These are phyloP conservation scores for Botrytis fabae DNA, from an alignment of 2,329 filamentous ascomycete genomes.

Conservation along the genomic window DNA sequence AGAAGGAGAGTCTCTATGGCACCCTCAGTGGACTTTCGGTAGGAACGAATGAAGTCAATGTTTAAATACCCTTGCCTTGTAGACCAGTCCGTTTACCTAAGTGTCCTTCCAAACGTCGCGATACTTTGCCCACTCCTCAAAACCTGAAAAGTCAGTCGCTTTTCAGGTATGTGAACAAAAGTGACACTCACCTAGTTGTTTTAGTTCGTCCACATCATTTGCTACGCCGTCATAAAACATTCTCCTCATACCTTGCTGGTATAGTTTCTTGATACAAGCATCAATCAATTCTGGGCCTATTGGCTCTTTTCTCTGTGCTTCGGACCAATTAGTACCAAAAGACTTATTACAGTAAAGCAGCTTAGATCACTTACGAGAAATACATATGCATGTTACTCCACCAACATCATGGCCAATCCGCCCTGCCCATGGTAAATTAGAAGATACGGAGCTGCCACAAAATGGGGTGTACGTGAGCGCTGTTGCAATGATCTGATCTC, in stretches of 20 bases:
- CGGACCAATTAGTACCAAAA: slow-evolving; percentile 23
- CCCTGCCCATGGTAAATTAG: slow-evolving; percentile 57
- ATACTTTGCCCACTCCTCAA: slow-evolving; percentile 59
- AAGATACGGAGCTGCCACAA: slow-evolving; percentile 48
- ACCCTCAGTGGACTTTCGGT: neutral
- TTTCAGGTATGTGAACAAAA: neutral
- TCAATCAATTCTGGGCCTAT: slow-evolving; percentile 56
- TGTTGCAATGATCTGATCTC: slow-evolving; percentile 51
- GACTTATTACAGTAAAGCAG: neutral
- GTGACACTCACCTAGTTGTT: slow-evolving; percentile 50
- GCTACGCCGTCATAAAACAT: slow-evolving; percentile 59
- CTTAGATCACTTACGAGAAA: slow-evolving; percentile 49
- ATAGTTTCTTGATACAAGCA: slow-evolving; percentile 51
- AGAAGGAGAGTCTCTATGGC: neutral
- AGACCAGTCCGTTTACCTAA: slow-evolving; percentile 18
- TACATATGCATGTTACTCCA: slow-evolving; percentile 61
- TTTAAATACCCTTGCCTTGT: neutral
- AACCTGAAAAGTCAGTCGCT: slow-evolving; percentile 45
- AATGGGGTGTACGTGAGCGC: slow-evolving; percentile 56
- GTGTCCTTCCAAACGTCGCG: slow-evolving; percentile 53
- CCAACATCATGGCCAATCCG: slow-evolving; percentile 53
- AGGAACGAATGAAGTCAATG: slow-evolving; percentile 3
- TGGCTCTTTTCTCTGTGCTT: slow-evolving; percentile 43
- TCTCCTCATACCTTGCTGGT: slow-evolving; percentile 51
- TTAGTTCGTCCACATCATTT: slow-evolving; percentile 52